Base-by-base conservation (phyloP, 805 yeast genomes). In the Saturnispora silvae region DNA sequence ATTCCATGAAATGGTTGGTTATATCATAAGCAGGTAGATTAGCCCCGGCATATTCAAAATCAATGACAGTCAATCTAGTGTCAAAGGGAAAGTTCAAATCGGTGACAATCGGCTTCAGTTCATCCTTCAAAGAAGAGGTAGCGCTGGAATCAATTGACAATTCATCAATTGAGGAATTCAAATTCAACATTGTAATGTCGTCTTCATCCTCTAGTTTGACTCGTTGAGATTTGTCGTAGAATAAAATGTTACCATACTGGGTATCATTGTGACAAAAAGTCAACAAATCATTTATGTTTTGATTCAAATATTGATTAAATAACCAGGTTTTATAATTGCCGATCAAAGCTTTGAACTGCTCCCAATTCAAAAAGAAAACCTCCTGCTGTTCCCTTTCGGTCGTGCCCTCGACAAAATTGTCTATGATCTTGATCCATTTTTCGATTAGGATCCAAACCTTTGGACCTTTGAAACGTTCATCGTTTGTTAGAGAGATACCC, bases 181-280 rank as follows among this genome's bases (percentile, higher is more conserved):
- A 30, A 34, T 37, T 33, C 8, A 31, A 23, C 20, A 30, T 20
- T 13, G 31, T 36, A 16, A 41, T 50, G 24, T 53, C 51, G 23
- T 47, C 52, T 18, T 53, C 56, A 22, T 51, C 60, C 11, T 42
- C 45, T 33, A 55, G 43, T 10, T 50, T 34, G 4, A 51, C 35
- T 33, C 51, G 50, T 22, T 53, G 57, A 23, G 45, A 42, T 31
- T 56, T 57, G 33, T 50, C 53, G 45, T 59, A 60, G 32, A 89
- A 72, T 39, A 92, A 64, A 44, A 92, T 66, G 53, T 92, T 92
- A 24, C 98, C 98, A 55, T 92, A 89, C 57, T 92, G 98, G 1
- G 97, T 81, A 58, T 89, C 98, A 53, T 92, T 92, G 59, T 92
- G 98, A 49, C 96, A 85, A 53, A 92, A 92, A 11, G 74, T 85